Evolutionary conservation across 441 rosid genomes (phyloP), one percentile per base, ranked within the genome.

Genomic region (Adansonia rubrostipa): DNA sequence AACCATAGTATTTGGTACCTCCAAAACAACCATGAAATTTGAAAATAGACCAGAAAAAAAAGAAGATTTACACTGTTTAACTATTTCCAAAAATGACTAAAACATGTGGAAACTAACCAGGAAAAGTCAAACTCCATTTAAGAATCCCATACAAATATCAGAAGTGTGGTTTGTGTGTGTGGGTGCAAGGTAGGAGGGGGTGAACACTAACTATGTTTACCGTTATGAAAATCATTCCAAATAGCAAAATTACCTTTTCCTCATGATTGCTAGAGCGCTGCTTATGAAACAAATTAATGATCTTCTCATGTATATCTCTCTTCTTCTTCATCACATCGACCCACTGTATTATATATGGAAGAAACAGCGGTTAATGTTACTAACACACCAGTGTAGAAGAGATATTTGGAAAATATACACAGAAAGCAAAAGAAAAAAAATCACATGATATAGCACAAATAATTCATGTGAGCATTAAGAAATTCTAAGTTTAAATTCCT

Each of bases 281-380:
- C 82, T 88, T 87, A 58, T 86, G 96, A 64, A 92, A 96, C 80
- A 84, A 80, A 80, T 85, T 87, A 75, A 96, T 94, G 75, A 96
- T 82, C 78, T 80, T 69, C 82, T 96, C 97, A 78, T 96, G 99
- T 53, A 94, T 78, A 17, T 87, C 98, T 85, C 99, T 87, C 82
- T 96, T 94, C 77, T 64, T 87, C 89, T 96, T 94, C 99, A 94
- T 96, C 75, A 96, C 98, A 89, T 94, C 98, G 36, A 85, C 95
- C 97, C 93, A 88, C 77, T 91, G 93, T 69, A 6, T 10, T 36
- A 56, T 13, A 8, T 40, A 50, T 17, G 24, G 17, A 79, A 40
- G 33, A 11, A 57, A 57, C 64, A 74, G 44, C 53, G 44, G 28
- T 20, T 10, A 57, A 57, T 17, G 8, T 57, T 2, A 57, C 19